phyloP scores from a whole-genome alignment of 768 basidiomycete species.

The Boletellus emodensis region DNA sequence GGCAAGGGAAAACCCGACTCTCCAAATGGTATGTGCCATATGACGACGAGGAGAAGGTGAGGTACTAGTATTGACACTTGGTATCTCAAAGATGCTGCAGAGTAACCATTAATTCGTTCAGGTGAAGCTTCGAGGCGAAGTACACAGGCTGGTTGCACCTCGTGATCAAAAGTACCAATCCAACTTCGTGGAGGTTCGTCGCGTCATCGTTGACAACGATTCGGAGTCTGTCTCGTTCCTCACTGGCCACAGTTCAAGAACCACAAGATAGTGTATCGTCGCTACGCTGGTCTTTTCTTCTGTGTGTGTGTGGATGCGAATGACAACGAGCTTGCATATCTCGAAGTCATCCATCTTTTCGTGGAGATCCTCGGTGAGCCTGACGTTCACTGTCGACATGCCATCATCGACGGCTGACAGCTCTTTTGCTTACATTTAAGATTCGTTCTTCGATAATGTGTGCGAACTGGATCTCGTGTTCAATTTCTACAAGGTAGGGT shows the following conservation, averaged over 20 bases:
- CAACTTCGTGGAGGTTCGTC: slow-evolving; percentile 93
- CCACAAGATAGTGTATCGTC: slow-evolving; percentile 95
- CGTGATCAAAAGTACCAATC: slow-evolving; percentile 98
- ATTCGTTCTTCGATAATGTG: slow-evolving; percentile 98
- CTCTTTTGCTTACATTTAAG: slow-evolving; percentile 37
- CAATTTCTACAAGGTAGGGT: slow-evolving; percentile 90
- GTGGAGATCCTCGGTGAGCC: slow-evolving; percentile 91
- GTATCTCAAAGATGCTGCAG: not conserved
- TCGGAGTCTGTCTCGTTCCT: slow-evolving; percentile 2
- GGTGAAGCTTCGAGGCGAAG: slow-evolving; percentile 94
- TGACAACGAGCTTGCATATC: slow-evolving; percentile 95
- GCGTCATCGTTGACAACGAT: not conserved
- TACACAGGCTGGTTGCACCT: slow-evolving; percentile 92
- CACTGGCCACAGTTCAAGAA: slow-evolving; percentile 74
- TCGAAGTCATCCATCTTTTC: slow-evolving; percentile 97
- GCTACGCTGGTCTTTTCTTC: slow-evolving; percentile 97
- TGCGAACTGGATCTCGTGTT: slow-evolving; percentile 98
- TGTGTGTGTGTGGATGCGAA: slow-evolving; percentile 97
- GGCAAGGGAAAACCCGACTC: slow-evolving; percentile 95
- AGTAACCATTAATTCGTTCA: slow-evolving; percentile 27
- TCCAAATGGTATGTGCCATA: slow-evolving; percentile 99
- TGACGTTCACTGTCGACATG: not conserved
- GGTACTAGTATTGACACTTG: slow-evolving; percentile 5
- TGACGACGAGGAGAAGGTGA: slow-evolving; percentile 97
- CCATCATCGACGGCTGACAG: not conserved